Percentiles rank a stretch among this genome's conserved stretches.
These are phyloP conservation scores for Colletotrichum lupini DNA, from an alignment of 2,329 filamentous ascomycete genomes.

Conservation along the genomic window DNA sequence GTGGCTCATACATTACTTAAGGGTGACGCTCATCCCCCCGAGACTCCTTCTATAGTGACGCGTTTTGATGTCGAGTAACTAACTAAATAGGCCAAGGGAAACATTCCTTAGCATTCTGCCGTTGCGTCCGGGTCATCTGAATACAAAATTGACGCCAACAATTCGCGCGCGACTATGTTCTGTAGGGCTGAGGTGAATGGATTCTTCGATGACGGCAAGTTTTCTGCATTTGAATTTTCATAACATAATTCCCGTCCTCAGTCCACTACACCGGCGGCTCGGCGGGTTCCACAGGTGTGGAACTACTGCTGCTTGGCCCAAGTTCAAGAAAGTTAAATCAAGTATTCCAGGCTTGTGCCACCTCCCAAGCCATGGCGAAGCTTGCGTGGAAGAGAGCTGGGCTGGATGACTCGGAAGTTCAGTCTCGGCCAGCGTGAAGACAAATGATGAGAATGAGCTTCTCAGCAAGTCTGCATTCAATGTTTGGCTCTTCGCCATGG, in stretches of 20 bases:
- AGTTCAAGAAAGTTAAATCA: neutral
- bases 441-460: no score
- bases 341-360: neutral
- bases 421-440: neutral
- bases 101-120: neutral
- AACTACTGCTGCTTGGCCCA: neutral
- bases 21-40: neutral
- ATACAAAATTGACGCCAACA: conserved; percentile 28
- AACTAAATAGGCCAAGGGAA: conserved; percentile 1
- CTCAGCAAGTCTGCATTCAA: neutral
- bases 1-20: conserved; percentile 7
- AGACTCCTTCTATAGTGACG: neutral
- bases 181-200: conserved; percentile 25
- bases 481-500: no score
- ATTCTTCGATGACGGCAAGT: conserved; percentile 23
- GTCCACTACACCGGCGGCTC: conserved; percentile 16
- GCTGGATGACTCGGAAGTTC: neutral
- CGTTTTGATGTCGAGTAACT: neutral
- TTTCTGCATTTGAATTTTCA: conserved; percentile 26
- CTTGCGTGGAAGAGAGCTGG: neutral
- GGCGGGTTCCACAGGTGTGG: conserved; percentile 23
- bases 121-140: neutral
- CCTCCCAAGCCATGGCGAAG: neutral
- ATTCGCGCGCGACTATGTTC: neutral
- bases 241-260: conserved; percentile 32